Conservation (phyloP, 129 eudicot species). For the Pittosporum tobira region DNA sequence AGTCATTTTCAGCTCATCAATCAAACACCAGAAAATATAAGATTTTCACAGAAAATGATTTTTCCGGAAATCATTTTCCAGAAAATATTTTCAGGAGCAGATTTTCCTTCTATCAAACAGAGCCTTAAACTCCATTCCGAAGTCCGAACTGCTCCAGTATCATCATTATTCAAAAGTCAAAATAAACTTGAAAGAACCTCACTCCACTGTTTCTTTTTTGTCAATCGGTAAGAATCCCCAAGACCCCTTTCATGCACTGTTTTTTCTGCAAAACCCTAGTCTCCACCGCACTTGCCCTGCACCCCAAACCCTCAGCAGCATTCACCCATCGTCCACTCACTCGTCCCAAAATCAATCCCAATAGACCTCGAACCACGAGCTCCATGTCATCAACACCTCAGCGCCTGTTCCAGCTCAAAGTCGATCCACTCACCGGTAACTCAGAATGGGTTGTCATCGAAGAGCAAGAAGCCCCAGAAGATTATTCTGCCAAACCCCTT, state of each 20-base stretch:
- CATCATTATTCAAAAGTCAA: too few species aligned
- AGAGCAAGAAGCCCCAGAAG: conserved; percentile 28
- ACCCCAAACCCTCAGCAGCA: background rate
- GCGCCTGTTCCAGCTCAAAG: conserved; percentile 69
- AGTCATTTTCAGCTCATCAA: too few species aligned
- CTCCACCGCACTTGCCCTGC: conserved; percentile 1
- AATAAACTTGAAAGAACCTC: too few species aligned
- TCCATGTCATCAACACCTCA: conserved; percentile 20
- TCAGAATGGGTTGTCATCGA: conserved; percentile 84
- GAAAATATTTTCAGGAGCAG: too few species aligned
- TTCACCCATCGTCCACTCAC: conserved; percentile 12
- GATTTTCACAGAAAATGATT: too few species aligned
- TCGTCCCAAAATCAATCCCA: conserved; percentile 10
- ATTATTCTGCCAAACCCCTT: conserved; percentile 25
- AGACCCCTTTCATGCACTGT: conserved; percentile 4
- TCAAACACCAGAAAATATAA: too few species aligned
- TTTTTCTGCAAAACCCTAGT: conserved; percentile 24
- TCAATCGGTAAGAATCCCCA: background rate
- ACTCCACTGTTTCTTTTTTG: background rate
- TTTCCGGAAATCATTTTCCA: too few species aligned
- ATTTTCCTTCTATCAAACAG: too few species aligned
- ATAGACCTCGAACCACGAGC: conserved; percentile 34
- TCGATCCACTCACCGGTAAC: conserved; percentile 72
- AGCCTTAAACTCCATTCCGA: too few species aligned
- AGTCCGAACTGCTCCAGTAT: too few species aligned